Base-by-base conservation (phyloP, 2,329 filamentous ascomycete genomes). In the Drechmeria coniospora region DNA sequence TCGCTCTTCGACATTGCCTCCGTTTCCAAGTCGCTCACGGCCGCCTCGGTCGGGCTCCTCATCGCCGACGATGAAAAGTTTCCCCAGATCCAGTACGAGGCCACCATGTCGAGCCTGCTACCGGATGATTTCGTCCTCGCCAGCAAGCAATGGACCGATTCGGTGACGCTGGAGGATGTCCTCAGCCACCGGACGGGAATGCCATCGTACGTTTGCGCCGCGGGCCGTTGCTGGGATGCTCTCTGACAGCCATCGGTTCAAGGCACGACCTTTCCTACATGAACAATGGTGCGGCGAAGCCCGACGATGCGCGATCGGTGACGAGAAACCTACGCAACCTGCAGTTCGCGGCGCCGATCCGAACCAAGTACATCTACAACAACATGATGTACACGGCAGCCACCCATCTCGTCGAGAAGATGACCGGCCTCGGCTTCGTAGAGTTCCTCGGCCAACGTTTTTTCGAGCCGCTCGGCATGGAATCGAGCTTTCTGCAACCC, bases 341-440 rank as follows among this genome's bases (percentile, higher is more conserved):
- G n/a, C 25, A 31, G 3, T 20, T 39, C 2, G 36, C 35, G 4
- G 39, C 39, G 5, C 44, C 45, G 0, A 28, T 41, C 0, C 38
- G 44, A 5, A 32, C 35, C 12, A 35, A 34, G 26, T 43, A 39
- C 28, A 32, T 42, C 11, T 46, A 47, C 32, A 40, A 34, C 30
- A 48, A 44, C 24, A 39, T 44, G 34, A 47, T 48, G 44, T 48
- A 38, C 25, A 46, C 43, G 1, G 44, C 31, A 3, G 37, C 40
- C 3, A 34, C 37, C 1, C 28, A 47, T 24, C 31, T 48, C 7
- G 38, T 48, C 2, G 40, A 48, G 28, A 18, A 29, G 1, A 37
- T 28, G 13, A 36, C 23, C 5, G 28, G 32, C 2, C 27, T 37
- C 4, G 18, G 15, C 12, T 45, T 47, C 21, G 13, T 38, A 8